Percentiles rank a stretch among this genome's conserved stretches.
phyloP scores from a whole-genome alignment of 2,329 filamentous ascomycete species.

The Aureobasidium lini region DNA sequence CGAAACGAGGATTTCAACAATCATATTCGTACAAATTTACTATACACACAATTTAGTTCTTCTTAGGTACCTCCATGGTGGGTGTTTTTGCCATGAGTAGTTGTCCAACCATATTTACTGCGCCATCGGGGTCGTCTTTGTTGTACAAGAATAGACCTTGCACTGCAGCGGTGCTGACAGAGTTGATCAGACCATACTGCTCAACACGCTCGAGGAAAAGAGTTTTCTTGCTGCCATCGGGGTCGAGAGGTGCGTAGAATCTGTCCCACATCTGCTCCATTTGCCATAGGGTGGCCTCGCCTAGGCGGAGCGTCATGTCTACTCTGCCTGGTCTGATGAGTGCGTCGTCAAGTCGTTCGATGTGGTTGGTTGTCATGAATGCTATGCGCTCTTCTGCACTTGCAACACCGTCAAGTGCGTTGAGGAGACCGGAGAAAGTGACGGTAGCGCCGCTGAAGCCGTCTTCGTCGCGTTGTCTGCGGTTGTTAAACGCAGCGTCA shows the following conservation, averaged over 20 bases:
- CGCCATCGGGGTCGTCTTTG: conserved; percentile 82
- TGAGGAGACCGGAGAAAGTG: conserved; percentile 83
- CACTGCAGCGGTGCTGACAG: conserved; percentile 78
- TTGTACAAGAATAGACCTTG: conserved; percentile 95
- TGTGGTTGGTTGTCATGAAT: conserved; percentile 90
- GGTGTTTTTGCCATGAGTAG: conserved; percentile 17
- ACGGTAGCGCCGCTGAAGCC: conserved; percentile 83
- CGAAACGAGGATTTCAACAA: not conserved
- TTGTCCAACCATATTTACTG: conserved; percentile 48
- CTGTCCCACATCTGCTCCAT: conserved; percentile 85
- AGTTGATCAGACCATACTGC: conserved; percentile 61
- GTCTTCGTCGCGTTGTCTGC: conserved; percentile 67
- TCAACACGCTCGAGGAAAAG: conserved; percentile 65
- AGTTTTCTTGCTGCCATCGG: conserved; percentile 52
- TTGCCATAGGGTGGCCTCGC: conserved; percentile 79
- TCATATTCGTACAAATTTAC: not conserved
- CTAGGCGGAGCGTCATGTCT: conserved; percentile 85
- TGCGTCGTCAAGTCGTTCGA: conserved; percentile 81
- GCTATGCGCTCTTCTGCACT: conserved; percentile 90
- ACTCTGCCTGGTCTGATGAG: conserved; percentile 85
- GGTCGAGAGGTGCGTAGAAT: conserved; percentile 81
- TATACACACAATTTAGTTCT: not conserved
- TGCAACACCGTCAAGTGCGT: conserved; percentile 71
- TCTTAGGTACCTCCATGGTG: conserved; percentile 6
- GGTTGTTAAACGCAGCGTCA: conserved; percentile 81